Percentiles rank a stretch among this genome's conserved stretches.
phyloP scores from a whole-genome alignment of 1,284 basidiomycete genomes.

The Boletus albobrunnescens region DNA sequence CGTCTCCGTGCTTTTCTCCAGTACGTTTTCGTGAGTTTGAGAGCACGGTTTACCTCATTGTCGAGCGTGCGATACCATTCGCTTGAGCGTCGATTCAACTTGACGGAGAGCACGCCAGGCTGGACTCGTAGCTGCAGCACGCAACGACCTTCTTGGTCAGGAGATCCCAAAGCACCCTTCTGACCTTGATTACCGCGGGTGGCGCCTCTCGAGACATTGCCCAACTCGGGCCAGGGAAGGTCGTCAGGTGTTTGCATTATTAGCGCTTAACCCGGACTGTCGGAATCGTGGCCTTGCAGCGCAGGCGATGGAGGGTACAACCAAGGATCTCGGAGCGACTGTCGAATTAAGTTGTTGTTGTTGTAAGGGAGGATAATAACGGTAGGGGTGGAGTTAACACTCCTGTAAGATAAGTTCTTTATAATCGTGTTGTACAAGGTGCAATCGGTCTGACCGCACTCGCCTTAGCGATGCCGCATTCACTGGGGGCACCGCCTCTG shows the following conservation, averaged over 20 bases:
- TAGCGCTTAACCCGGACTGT: slow-evolving; percentile 33
- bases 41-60: slow-evolving; percentile 67
- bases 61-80: slow-evolving; percentile 77
- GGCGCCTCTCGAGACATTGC: slow-evolving; percentile 77
- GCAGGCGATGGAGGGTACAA: slow-evolving; percentile 13
- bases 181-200: slow-evolving; percentile 79
- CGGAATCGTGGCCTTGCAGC: slow-evolving; percentile 4
- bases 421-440: slow-evolving; percentile 34
- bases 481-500: slow-evolving; percentile 31
- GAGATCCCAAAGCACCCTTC: slow-evolving; percentile 65
- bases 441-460: slow-evolving; percentile 22
- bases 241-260: slow-evolving; percentile 63
- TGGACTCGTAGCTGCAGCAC: slow-evolving; percentile 72
- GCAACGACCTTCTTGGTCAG: slow-evolving; percentile 67
- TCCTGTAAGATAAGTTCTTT: slow-evolving; percentile 36
- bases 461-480: slow-evolving; percentile 37
- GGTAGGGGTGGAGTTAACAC: slow-evolving; percentile 37
- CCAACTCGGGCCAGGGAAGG: slow-evolving; percentile 78
- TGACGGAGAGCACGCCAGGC: slow-evolving; percentile 71
- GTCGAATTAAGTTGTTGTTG: slow-evolving; percentile 18
- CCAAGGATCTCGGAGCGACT: slow-evolving; percentile 15
- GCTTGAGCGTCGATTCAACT: slow-evolving; percentile 65
- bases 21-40: slow-evolving; percentile 78
- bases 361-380: slow-evolving; percentile 26
- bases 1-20: slow-evolving; percentile 72